These are phyloP conservation scores for Strobilomyces confusus DNA, from an alignment of 768 basidiomycete species.

Conservation along the genomic window DNA sequence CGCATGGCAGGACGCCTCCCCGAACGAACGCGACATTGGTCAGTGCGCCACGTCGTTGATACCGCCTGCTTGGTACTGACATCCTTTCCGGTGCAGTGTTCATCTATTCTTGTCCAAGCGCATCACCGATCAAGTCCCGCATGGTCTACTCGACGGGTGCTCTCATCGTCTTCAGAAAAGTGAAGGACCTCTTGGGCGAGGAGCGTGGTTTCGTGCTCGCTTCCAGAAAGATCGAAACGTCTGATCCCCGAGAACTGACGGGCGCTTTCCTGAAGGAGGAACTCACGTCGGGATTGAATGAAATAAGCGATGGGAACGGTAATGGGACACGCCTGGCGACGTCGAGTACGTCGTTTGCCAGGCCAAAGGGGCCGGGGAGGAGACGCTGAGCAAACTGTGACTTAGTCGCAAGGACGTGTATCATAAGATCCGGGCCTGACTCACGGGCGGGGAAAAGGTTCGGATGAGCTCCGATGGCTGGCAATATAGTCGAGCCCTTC, in stretches of 20 bases:
- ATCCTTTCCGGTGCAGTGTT: constrained; percentile 51
- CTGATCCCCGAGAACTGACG: constrained; percentile 69
- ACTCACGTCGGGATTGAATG: constrained; percentile 39
- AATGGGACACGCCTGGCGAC: constrained; percentile 12
- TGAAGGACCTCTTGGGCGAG: constrained; percentile 47
- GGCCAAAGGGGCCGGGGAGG: constrained; percentile 65
- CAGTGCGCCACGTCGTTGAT: constrained; percentile 15
- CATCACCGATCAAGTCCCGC: constrained; percentile 75
- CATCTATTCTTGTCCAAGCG: constrained; percentile 87
- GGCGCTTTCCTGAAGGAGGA: constrained; percentile 58
- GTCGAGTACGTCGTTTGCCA: constrained; percentile 53
- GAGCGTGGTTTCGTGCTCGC: constrained; percentile 40
- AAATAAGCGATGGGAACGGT: constrained; percentile 4
- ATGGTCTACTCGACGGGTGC: constrained; percentile 87
- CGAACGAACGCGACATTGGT: constrained; percentile 60
- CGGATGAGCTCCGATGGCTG: constrained; percentile 25
- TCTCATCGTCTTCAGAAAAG: constrained; percentile 50
- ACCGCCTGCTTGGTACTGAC: constrained; percentile 1
- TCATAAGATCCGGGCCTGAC: background rate
- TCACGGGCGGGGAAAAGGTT: background rate
- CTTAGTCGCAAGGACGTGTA: background rate
- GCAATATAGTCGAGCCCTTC: background rate
- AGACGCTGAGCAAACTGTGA: constrained; percentile 32
- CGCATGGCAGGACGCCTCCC: constrained; percentile 51
- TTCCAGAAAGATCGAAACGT: constrained; percentile 75